phyloP scores from a whole-genome alignment of 805 yeast genomes.

The Soucietia sequanensis region DNA sequence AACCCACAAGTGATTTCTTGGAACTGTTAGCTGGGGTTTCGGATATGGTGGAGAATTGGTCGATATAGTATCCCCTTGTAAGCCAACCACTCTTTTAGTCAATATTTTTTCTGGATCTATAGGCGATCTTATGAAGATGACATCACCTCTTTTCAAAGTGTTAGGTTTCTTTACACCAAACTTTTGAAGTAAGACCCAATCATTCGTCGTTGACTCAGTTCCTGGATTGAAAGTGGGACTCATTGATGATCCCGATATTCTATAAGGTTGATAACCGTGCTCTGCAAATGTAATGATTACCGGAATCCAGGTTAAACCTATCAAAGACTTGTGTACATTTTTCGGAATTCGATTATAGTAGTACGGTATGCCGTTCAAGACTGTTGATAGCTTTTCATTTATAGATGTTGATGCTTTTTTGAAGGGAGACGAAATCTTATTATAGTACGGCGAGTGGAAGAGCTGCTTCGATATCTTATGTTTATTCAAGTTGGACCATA shows the following conservation, averaged over 20 bases:
- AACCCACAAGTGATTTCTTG: constrained; percentile 86
- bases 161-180: constrained; percentile 49
- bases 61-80: constrained; percentile 65
- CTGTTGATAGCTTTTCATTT: too few species aligned
- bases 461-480: too few species aligned
- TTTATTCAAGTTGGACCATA: too few species aligned
- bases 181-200: constrained; percentile 71
- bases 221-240: constrained; percentile 83
- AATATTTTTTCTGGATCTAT: constrained; percentile 71
- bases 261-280: constrained; percentile 69
- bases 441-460: too few species aligned
- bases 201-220: constrained; percentile 42
- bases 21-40: constrained; percentile 56
- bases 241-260: constrained; percentile 83
- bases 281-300: constrained; percentile 68
- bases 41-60: constrained; percentile 68
- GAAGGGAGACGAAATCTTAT: too few species aligned
- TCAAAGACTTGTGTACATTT: too few species aligned
- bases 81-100: constrained; percentile 76
- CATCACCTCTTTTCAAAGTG: constrained; percentile 60
- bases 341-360: too few species aligned
- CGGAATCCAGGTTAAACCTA: constrained; percentile 67
- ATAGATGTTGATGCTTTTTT: too few species aligned
- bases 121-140: constrained; percentile 77
- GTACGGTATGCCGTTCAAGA: too few species aligned